Conservation (phyloP, 83 land plant species). For the Diphasiastrum complanatum region DNA sequence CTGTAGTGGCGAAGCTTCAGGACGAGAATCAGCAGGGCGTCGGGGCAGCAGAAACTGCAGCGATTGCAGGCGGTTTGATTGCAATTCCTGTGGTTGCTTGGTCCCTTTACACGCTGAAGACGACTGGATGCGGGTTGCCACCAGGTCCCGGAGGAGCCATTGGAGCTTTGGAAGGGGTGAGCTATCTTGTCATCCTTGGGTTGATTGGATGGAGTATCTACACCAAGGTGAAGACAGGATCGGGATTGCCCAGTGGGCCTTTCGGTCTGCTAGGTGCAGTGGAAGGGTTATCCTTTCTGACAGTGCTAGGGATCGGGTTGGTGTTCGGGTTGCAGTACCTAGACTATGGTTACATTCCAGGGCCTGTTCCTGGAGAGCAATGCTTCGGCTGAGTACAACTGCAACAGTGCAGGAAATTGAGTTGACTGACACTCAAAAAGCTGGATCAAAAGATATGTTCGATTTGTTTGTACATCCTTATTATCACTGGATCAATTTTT, state of each 20-base stretch:
- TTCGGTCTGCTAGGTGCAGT: constrained; percentile 89
- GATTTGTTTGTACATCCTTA: no score
- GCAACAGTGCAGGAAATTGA: no score
- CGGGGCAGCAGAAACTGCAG: constrained; percentile 32
- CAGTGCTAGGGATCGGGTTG: constrained; percentile 54
- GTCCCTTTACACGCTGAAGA: constrained; percentile 88
- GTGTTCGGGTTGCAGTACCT: constrained; percentile 86
- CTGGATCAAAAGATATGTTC: no score
- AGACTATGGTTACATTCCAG: constrained; percentile 75
- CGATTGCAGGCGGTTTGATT: constrained; percentile 61
- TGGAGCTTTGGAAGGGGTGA: constrained; percentile 8
- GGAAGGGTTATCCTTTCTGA: constrained; percentile 79
- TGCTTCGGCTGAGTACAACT: constrained; percentile 75
- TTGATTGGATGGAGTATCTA: constrained; percentile 3
- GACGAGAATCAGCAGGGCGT: constrained; percentile 6
- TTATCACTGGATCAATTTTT: no score
- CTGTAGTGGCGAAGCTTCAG: not conserved
- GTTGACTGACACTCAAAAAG: no score
- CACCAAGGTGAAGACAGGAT: constrained; percentile 17
- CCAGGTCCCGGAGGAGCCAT: constrained; percentile 43
- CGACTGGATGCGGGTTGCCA: constrained; percentile 95
- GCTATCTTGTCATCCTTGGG: not conserved
- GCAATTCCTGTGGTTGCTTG: constrained; percentile 76
- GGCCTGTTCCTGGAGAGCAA: constrained; percentile 83
- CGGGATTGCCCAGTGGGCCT: constrained; percentile 86